These are phyloP conservation scores for Talaromyces marneffei DNA, from an alignment of 2,329 filamentous ascomycete species.

Conservation along the genomic window DNA sequence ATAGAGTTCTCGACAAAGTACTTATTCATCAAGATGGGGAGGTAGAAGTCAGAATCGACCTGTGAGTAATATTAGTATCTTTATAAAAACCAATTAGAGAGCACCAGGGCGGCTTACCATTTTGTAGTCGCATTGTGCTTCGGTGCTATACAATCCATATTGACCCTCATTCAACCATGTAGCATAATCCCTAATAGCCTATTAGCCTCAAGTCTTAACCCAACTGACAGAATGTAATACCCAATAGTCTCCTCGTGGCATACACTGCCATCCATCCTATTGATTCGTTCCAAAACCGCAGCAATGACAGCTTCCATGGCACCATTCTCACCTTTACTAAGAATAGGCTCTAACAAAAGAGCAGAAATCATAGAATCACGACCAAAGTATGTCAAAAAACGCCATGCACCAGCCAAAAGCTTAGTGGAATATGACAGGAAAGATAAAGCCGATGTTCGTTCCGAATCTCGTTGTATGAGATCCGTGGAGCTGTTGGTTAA, in stretches of 20 bases:
- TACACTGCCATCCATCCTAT: slow-evolving; percentile 54
- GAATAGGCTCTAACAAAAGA: slow-evolving; percentile 52
- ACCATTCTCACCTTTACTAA: slow-evolving; percentile 51
- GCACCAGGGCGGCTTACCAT: slow-evolving; percentile 45
- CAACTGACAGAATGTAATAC: slow-evolving; percentile 14
- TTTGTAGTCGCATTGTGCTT: slow-evolving; percentile 52
- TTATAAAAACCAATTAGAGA: too few relatives aligned
- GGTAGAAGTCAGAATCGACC: slow-evolving; percentile 59
- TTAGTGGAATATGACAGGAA: slow-evolving; percentile 61
- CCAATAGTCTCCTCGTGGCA: slow-evolving; percentile 62
- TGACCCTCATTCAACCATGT: slow-evolving; percentile 52
- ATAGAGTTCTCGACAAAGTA: slow-evolving; percentile 51
- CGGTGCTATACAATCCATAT: slow-evolving; percentile 48
- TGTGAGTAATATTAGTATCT: slow-evolving; percentile 7
- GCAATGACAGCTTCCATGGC: slow-evolving; percentile 58
- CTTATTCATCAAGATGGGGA: slow-evolving; percentile 53
- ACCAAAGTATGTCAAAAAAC: slow-evolving; percentile 63
- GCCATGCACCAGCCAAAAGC: slow-evolving; percentile 59
- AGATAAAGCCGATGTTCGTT: slow-evolving; percentile 50
- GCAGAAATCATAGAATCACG: slow-evolving; percentile 59
- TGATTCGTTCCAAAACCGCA: slow-evolving; percentile 56
- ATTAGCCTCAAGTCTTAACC: background rate
- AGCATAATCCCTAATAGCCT: slow-evolving; percentile 51
- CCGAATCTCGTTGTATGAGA: slow-evolving; percentile 43
- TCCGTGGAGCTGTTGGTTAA: slow-evolving; percentile 45